phyloP scores from a whole-genome alignment of 2,329 filamentous ascomycete species.

The Pseudodiploospora longispora region DNA sequence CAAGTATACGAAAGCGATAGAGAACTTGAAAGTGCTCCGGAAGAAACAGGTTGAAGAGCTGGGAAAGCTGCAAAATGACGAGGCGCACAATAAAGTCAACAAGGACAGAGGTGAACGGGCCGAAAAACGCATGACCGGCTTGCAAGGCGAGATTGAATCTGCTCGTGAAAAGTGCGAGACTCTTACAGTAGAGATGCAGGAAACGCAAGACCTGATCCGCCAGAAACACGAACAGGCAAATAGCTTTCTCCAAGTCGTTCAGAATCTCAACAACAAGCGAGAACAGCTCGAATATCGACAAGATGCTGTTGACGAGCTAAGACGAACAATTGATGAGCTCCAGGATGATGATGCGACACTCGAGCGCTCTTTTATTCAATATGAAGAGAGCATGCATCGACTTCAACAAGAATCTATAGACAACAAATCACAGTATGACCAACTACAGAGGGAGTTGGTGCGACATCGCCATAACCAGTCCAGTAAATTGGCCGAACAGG shows the following conservation, averaged over 20 bases:
- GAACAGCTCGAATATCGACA: constrained; percentile 65
- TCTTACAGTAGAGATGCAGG: constrained; percentile 52
- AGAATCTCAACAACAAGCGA: constrained; percentile 66
- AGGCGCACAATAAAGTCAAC: constrained; percentile 70
- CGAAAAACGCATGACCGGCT: constrained; percentile 54
- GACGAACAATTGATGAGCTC: constrained; percentile 66
- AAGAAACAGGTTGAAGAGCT: constrained; percentile 78
- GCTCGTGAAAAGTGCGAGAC: constrained; percentile 50
- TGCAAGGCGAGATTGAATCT: constrained; percentile 59
- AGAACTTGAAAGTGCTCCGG: constrained; percentile 79
- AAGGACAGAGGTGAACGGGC: constrained; percentile 75
- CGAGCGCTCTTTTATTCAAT: constrained; percentile 63
- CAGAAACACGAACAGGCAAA: constrained; percentile 67
- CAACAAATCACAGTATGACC: constrained; percentile 55
- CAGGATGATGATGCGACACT: constrained; percentile 71
- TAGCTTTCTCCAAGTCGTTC: constrained; percentile 65
- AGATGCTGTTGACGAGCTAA: constrained; percentile 61
- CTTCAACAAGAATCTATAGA: constrained; percentile 56
- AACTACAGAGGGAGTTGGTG: constrained; percentile 47
- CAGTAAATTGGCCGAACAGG: constrained; percentile 54
- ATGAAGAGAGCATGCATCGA: constrained; percentile 63
- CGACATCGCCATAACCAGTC: constrained; percentile 39
- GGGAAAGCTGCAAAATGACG: constrained; percentile 61
- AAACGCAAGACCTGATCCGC: constrained; percentile 48
- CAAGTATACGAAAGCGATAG: constrained; percentile 96